Evolutionary conservation across 192 early-diverging fungal genomes (phyloP), one percentile per base, ranked within the genome.

Genomic region (Coemansia sp.): DNA sequence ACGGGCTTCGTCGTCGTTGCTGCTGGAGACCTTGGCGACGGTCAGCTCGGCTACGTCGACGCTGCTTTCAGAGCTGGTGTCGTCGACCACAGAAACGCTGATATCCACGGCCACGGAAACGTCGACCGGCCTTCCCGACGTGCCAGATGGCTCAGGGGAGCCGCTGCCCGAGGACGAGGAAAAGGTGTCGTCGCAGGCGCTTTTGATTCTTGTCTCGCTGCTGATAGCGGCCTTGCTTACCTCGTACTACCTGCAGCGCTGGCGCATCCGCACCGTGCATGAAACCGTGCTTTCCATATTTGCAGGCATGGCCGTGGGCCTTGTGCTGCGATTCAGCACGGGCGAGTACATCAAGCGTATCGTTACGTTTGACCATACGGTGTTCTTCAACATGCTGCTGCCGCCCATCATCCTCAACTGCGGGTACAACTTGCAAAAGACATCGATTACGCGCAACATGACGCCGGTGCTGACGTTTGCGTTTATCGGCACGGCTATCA

Each of bases 331-430:
- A 30, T 76, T 75, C 52, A 74, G 69, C 62, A 71, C 78, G 1
- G 72, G 78, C 60, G 63, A 62, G 32, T 81, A 81, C 42, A 74
- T 95, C 39, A 86, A 87, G 62, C 75, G 88, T 35, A 89, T 94
- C 82, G 89, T 98, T 22, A 89, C 88, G n/a, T 96, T 98, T 66
- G 87, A 95, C 61, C 87, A 89, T 67, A 87, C 86, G 0, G 89
- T 93, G 52, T 98, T 98, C 65, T 98, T 98, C 85, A 98, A 97
- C 72, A 74, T 98, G 61, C 68, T 98, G 7, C 84, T 98, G 55
- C 97, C 97, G 19, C 97, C 97, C 3, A 97, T 98, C 62, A 97
- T 98, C 67, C 82, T 98, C 19, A 93, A 96, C 69, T 95, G 93
- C 34, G 96, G 96, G 11, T 98, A 95, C 69, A 92, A 94, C 59